A percentile compares a stretch with the other conserved stretches of the same genome.
These are phyloP conservation scores for Cadophora luteo-olivacea DNA, from an alignment of 2,329 filamentous ascomycete species.

Conservation along the genomic window DNA sequence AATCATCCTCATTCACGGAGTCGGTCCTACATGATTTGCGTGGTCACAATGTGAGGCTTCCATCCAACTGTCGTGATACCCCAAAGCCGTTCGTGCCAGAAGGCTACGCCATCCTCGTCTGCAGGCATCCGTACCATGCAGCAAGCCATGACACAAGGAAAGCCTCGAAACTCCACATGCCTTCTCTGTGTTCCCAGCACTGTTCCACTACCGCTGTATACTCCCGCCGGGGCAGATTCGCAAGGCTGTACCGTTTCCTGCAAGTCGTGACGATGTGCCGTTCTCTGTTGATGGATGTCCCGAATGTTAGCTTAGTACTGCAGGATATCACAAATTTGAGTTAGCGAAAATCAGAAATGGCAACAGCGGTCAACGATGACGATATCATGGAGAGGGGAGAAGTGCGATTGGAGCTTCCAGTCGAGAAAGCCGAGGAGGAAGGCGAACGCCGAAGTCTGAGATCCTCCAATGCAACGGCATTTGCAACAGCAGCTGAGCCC, in stretches of 20 bases:
- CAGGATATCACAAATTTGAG: background rate
- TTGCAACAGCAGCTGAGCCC: background rate
- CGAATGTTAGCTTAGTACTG: too few species aligned
- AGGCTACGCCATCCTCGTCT: background rate
- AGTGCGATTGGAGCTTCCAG: background rate
- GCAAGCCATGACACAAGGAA: background rate
- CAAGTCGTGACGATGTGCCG: too few species aligned
- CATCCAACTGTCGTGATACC: background rate
- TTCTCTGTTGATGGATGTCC: too few species aligned
- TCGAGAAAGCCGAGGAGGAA: background rate
- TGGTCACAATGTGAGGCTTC: background rate
- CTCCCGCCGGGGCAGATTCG: background rate
- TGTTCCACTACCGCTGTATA: background rate
- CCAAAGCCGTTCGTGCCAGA: background rate
- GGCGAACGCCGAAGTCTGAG: slow-evolving; percentile 1
- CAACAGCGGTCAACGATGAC: background rate
- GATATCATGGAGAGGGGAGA: slow-evolving; percentile 17
- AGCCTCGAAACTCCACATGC: background rate
- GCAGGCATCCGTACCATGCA: background rate
- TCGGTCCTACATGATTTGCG: background rate
- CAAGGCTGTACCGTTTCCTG: background rate
- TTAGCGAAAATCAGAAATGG: background rate
- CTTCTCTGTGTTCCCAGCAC: background rate
- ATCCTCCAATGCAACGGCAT: background rate
- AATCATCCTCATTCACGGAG: background rate